Conservation (phyloP, 2,329 filamentous ascomycete genomes). For the Chaetomium olivaceum region DNA sequence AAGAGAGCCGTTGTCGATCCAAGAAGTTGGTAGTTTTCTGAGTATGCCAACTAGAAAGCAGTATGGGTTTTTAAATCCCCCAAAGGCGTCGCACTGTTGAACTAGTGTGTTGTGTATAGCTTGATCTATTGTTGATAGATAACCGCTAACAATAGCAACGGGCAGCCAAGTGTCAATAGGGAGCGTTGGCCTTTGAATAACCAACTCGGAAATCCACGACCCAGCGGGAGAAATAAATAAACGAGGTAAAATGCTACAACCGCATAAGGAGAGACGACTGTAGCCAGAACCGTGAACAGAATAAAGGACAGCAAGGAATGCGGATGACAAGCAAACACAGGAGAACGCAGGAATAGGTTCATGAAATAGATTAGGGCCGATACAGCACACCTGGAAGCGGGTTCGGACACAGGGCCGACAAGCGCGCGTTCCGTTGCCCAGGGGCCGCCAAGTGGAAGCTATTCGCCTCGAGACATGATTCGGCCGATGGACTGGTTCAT, state of each 20-base stretch:
- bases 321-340: not conserved
- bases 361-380: not conserved
- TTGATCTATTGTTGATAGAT: not conserved
- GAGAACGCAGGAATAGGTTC: not conserved
- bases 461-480: slow-evolving; percentile 10
- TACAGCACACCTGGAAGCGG: slow-evolving; percentile 7
- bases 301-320: not conserved
- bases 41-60: not conserved
- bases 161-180: slow-evolving; percentile 5
- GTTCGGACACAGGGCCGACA: not conserved
- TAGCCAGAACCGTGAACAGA: not conserved
- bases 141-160: slow-evolving; percentile 13
- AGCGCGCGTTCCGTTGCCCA: not conserved
- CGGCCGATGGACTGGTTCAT: not conserved
- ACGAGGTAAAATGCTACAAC: not conserved
- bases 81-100: not conserved
- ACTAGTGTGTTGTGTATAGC: not conserved
- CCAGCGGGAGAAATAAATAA: not conserved
- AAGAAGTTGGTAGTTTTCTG: not conserved
- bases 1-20: not conserved
- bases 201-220: not conserved
- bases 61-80: not conserved
- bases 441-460: not conserved
- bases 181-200: not conserved
- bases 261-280: slow-evolving; percentile 16